Evolutionary conservation across 2,329 filamentous ascomycete species (phyloP).

Genomic region (Xylariaceae sp.): DNA sequence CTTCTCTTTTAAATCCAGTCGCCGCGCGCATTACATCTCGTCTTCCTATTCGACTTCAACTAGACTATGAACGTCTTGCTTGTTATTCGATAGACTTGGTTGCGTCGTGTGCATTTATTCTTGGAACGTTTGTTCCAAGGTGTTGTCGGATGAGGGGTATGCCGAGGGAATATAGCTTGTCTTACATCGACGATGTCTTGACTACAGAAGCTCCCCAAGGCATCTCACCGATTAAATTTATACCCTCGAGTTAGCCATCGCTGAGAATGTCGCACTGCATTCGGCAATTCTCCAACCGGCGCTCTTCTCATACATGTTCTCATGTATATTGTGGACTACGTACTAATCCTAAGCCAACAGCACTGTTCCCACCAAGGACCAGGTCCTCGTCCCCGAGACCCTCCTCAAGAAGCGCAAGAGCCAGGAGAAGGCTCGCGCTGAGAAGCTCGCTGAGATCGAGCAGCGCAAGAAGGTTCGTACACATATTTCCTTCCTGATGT

Average conservation of each 20-base stretch:
- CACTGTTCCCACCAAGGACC: constrained; percentile 87
- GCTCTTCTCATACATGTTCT: constrained; percentile 56
- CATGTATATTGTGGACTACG: constrained; percentile 59
- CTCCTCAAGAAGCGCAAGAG: constrained; percentile 99
- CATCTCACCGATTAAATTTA: constrained; percentile 74
- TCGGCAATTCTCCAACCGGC: constrained; percentile 89
- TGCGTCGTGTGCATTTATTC: constrained; percentile 42
- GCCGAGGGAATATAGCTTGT: constrained; percentile 10
- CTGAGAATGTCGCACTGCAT: constrained; percentile 86
- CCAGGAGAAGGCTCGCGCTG: constrained; percentile 97
- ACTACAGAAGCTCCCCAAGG: constrained; percentile 1
- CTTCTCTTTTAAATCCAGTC: constrained; percentile 74
- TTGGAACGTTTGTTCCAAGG: constrained; percentile 47
- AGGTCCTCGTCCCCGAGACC: constrained; percentile 97
- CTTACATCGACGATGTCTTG: constrained; percentile 9
- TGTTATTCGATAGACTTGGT: constrained; percentile 20
- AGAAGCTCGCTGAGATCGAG: constrained; percentile 70
- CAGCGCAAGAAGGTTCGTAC: constrained; percentile 85
- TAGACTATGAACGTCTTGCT: background rate
- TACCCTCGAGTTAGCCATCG: constrained; percentile 77
- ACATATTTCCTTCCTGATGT: constrained; percentile 13
- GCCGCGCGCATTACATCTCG: constrained; percentile 43
- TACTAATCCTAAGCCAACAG: constrained; percentile 73
- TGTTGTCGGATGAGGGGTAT: constrained; percentile 70
- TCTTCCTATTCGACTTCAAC: constrained; percentile 7